Conservation (phyloP, 75 land plant genomes). For the Selaginella tamariscina region DNA sequence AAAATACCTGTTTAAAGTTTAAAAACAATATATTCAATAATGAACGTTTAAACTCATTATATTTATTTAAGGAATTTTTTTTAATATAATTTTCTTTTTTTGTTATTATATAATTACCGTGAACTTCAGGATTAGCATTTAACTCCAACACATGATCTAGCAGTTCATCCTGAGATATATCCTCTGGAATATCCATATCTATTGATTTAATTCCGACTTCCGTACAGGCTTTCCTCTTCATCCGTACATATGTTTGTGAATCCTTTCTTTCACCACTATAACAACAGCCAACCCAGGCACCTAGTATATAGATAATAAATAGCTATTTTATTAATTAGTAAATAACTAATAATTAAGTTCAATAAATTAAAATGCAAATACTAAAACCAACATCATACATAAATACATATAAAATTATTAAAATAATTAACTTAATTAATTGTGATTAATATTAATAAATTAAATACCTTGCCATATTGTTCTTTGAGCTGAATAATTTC, state of each 20-base stretch:
- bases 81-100: no score
- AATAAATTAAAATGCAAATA: neutral
- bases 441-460: no score
- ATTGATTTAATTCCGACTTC: conserved; percentile 78
- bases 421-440: no score
- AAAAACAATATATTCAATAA: neutral
- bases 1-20: conserved; percentile 43
- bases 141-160: conserved; percentile 46
- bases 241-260: conserved; percentile 65
- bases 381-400: neutral
- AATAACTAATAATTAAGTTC: neutral
- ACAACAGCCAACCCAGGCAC: conserved; percentile 84
- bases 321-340: neutral
- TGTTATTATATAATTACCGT: conserved; percentile 39
- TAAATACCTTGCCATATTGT: neutral
- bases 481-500: conserved; percentile 38
- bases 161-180: conserved; percentile 46
- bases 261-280: conserved; percentile 63
- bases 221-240: conserved; percentile 79
- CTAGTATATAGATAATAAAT: conserved; percentile 20
- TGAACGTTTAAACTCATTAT: no score
- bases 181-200: conserved; percentile 46
- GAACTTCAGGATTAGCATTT: conserved; percentile 60
- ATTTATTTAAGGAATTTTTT: no score
- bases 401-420: neutral